These are phyloP conservation scores for Atkinsonella hypoxylon DNA, from an alignment of 2,329 filamentous ascomycete genomes.

Conservation along the genomic window DNA sequence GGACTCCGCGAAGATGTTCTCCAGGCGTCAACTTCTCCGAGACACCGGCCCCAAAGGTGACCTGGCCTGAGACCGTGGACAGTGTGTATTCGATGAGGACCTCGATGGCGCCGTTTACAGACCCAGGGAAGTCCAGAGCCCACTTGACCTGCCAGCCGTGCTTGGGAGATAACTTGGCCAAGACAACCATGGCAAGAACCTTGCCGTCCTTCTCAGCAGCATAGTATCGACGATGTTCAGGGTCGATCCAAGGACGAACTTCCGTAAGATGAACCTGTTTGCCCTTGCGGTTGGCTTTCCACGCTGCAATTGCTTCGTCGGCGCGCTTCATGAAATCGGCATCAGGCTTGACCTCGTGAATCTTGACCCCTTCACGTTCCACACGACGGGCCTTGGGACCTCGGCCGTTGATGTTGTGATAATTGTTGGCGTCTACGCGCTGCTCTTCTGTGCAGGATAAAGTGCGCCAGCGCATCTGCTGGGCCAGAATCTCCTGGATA, in stretches of 20 bases:
- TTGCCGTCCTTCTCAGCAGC: constrained; percentile 64
- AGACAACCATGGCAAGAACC: constrained; percentile 65
- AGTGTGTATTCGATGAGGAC: constrained; percentile 64
- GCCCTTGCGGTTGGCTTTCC: constrained; percentile 70
- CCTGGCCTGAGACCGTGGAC: constrained; percentile 34
- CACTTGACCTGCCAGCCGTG: constrained; percentile 94
- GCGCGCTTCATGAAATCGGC: constrained; percentile 57
- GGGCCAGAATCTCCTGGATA: constrained; percentile 68
- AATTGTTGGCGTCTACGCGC: constrained; percentile 66
- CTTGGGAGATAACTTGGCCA: constrained; percentile 67
- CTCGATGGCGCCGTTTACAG: constrained; percentile 82
- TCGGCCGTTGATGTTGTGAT: constrained; percentile 43
- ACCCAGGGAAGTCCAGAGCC: constrained; percentile 81
- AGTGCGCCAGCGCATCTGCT: constrained; percentile 75
- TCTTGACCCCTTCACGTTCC: constrained; percentile 73
- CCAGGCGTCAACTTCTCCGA: constrained; percentile 63
- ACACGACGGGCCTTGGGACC: constrained; percentile 69
- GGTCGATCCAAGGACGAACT: constrained; percentile 78
- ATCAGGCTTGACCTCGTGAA: constrained; percentile 59
- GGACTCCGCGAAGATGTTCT: constrained; percentile 67
- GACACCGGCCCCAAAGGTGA: constrained; percentile 83
- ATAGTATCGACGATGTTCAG: constrained; percentile 74
- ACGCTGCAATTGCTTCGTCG: constrained; percentile 63
- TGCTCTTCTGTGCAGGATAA: constrained; percentile 84
- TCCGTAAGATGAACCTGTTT: constrained; percentile 82